Base-by-base conservation (phyloP, 805 yeast species). In the Teunomyces aglyptinius region DNA sequence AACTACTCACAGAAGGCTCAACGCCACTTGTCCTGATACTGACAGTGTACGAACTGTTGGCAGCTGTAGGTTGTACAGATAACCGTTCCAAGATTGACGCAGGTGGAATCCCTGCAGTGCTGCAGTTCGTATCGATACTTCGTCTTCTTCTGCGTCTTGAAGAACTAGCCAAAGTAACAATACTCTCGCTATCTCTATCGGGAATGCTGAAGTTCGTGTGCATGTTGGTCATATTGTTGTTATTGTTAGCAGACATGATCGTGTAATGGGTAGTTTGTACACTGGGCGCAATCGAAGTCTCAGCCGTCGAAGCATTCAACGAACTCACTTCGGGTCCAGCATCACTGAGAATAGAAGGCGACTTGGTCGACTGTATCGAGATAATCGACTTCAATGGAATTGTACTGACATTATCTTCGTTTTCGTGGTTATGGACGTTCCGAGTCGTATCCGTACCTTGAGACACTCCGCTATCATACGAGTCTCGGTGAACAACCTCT, bases 41-140 rank as follows among this genome's bases (percentile, higher is more conserved):
- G 18, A 44, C 48, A 4, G 56, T 52, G 24, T 52, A 53, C 6
- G 58, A 40, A 46, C 66, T 58, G 43, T 55, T 59, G 10, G 63
- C 64, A 20, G 67, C 60, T 2, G 60, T 61, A 1, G 71, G 68
- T 24, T 64, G 63, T 28, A 62, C 65, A 24, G 62, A 49, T 26
- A 78, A 64, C 44, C 85, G 66, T 52, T 82, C 89, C 66, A 82
- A 67, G 7, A 84, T 81, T 52, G 86, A 80, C n/a, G 87, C 85
- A 0, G 90, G 89, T 1, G 89, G 81, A 13, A 85, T 83, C 0
- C 89, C 89, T 22, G 81, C 71, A 0, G 86, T 80, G 43, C 86
- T 80, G 16, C 87, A 80, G 52, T 81, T 83, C 3, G 85, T 77
- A 22, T 79, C 77, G 27, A 70, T 60, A 49, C 75, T 69, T 45